Conservation (phyloP, 306 rosid species). For the Casuarina cunninghamiana region DNA sequence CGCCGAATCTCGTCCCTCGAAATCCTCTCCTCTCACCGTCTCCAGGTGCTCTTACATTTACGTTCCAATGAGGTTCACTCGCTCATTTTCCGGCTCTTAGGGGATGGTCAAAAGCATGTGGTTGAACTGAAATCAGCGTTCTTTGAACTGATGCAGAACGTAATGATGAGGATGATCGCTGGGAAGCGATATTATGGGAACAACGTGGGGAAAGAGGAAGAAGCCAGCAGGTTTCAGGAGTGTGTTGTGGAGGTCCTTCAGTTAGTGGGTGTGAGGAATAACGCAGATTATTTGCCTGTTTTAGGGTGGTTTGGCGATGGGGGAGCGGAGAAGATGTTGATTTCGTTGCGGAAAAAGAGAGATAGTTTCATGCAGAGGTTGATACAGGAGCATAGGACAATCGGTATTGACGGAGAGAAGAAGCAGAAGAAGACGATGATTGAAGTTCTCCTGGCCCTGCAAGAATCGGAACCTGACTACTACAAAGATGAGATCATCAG, state of each 20-base stretch:
- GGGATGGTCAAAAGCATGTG: neutral
- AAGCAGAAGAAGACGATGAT: conserved; percentile 32
- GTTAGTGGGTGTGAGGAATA: conserved; percentile 23
- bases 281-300: conserved; percentile 36
- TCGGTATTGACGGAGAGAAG: neutral
- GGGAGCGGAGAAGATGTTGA: conserved; percentile 22
- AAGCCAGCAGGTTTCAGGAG: conserved; percentile 24
- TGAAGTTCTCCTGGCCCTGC: conserved; percentile 32
- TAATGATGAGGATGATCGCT: conserved; percentile 40
- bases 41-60: conserved; percentile 25
- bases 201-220: conserved; percentile 7
- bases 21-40: conserved; percentile 25
- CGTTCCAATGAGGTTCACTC: conserved; percentile 29
- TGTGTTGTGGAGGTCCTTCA: conserved; percentile 15
- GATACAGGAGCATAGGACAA: conserved; percentile 25
- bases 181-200: conserved; percentile 35
- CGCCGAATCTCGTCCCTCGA: conserved; percentile 37
- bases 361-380: conserved; percentile 35
- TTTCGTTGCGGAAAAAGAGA: conserved; percentile 25
- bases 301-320: conserved; percentile 10
- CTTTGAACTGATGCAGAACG: conserved; percentile 34
- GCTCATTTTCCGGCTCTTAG: conserved; percentile 6
- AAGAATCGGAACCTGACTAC: conserved; percentile 34
- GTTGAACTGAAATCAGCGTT: conserved; percentile 33
- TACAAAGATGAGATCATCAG: conserved; percentile 30